Percentiles rank a stretch among this genome's conserved stretches.
Conservation (phyloP, 2,329 filamentous ascomycete genomes). For the Aureobasidium sp. region DNA sequence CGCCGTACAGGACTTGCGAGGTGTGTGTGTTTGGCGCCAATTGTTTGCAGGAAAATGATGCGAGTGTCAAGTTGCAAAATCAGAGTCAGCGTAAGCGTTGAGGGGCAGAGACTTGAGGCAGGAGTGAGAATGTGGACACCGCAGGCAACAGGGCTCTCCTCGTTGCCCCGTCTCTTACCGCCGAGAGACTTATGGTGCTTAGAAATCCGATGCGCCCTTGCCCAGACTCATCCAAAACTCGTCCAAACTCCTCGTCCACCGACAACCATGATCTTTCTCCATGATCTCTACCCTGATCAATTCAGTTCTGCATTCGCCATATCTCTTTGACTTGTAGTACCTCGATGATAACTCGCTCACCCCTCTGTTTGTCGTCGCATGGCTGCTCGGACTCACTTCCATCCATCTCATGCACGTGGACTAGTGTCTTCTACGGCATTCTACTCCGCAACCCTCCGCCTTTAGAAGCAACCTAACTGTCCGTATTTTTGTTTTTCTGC, state of each 20-base stretch:
- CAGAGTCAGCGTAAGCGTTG: neutral
- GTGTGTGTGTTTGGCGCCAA: neutral
- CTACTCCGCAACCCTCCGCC: neutral
- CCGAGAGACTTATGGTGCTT: neutral
- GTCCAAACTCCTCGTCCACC: neutral
- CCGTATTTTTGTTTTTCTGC: constrained; percentile 2
- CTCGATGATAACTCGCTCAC: neutral
- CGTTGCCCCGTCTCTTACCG: constrained; percentile 3
- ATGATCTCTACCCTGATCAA: neutral
- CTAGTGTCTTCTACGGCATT: constrained; percentile 9
- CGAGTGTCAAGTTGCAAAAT: neutral
- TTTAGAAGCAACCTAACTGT: neutral
- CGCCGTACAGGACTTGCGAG: neutral
- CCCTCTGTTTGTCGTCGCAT: neutral
- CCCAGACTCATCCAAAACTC: neutral
- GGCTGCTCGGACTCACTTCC: neutral
- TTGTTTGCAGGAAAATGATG: neutral
- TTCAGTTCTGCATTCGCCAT: neutral
- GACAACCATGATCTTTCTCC: neutral
- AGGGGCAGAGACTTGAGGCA: constrained; percentile 2
- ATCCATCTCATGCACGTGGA: neutral
- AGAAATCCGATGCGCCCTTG: constrained; percentile 5
- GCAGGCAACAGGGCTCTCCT: constrained; percentile 2
- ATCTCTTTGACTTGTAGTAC: neutral
- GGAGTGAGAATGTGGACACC: constrained; percentile 11